Evolutionary conservation across 75 land plant genomes (phyloP), one percentile per base, ranked within the genome.

Genomic region (Sequoia sempervirens): DNA sequence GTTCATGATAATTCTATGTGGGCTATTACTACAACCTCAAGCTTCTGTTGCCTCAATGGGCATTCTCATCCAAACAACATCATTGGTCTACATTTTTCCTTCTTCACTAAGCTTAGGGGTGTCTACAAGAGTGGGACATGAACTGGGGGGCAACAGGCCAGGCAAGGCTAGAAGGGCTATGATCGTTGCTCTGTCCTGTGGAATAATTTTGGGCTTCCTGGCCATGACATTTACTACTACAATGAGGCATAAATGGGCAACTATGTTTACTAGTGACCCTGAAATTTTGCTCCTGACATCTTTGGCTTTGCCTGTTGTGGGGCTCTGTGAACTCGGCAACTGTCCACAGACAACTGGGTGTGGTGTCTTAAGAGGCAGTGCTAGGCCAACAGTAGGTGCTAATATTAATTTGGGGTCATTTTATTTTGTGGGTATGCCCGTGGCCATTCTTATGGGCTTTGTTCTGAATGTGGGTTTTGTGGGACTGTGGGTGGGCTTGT

Each of bases 301-400:
- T 1, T 9, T 80, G 69, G 94, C 85, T 2, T n/a, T 92, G 89
- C 94, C 92, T 7, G 88, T 92, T 68, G 88, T 90, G 38, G 94
- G 94, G 38, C 88, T 92, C 1, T 92, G 93, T 53, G 94, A 92
- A 87, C 86, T 92, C 5, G 94, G 94, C 5, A 92, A 92, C 86
- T 91, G 94, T 82, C 94, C 92, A 4, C 94, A 93, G 83, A 93
- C 94, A 20, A 91, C 93, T 32, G 90, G 92, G 0, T 93, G 94
- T 56, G 93, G 93, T 30, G 94, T 91, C 2, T 81, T 93, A 32
- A 83, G 94, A 66, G 94, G 94, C 18, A 91, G 88, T 3, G 93
- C 94, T 1, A 50, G 94, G 90, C 94, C 93, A 0, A 86, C 84
- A 47, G 56, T 85, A 0, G 93, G 93, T 1, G 93, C 93, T 41